Evolutionary conservation across 352 stramenopile genomes (phyloP).

Genomic region (Aphanomyces cochlioides): DNA sequence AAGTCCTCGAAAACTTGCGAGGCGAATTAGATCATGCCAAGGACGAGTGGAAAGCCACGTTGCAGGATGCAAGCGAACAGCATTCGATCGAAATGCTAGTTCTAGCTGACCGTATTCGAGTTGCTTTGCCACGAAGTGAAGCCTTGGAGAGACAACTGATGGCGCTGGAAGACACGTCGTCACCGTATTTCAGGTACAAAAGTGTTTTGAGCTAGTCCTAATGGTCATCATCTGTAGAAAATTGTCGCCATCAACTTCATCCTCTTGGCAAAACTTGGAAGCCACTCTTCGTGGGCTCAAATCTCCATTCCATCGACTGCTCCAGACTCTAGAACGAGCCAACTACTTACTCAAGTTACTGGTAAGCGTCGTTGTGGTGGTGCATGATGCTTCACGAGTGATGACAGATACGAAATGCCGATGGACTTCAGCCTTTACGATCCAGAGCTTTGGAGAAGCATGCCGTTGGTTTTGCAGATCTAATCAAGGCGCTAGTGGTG

Average conservation of each 20-base stretch:
- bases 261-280: neutral
- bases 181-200: neutral
- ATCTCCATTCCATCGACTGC: conserved; percentile 3
- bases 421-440: neutral
- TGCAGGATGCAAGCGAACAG: no score
- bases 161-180: conserved; percentile 2
- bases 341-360: conserved; percentile 12
- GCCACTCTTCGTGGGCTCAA: neutral
- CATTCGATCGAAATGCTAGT: no score
- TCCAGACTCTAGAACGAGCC: conserved; percentile 6
- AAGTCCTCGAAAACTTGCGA: no score
- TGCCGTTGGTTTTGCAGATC: neutral
- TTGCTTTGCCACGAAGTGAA: neutral
- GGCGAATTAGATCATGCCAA: no score
- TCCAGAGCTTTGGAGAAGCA: neutral
- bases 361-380: neutral
- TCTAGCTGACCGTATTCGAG: no score
- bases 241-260: neutral
- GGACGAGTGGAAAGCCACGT: no score
- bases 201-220: neutral
- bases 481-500: conserved; percentile 3
- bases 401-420: conserved; percentile 1
- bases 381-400: no score
- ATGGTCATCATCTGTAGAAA: no score
- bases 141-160: neutral